Base-by-base conservation (phyloP, 2,329 filamentous ascomycete genomes). In the Mollisia scopiformis region DNA sequence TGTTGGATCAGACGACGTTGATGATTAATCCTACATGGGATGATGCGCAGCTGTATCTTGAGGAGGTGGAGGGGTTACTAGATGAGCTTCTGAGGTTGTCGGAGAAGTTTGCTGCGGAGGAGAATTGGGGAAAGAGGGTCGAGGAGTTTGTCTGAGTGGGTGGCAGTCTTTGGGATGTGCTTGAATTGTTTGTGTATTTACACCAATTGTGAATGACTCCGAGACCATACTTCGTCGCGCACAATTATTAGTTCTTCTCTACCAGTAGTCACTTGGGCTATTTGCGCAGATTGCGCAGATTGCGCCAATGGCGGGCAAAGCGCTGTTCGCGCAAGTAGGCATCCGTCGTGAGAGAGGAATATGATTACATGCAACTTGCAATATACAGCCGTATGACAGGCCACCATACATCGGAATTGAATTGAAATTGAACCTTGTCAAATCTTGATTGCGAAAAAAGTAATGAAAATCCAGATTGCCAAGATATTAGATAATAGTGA, bases 81-180 rank as follows among this genome's bases (percentile, higher is more conserved):
- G 39, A 39, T 52, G 52, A 57, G 37, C 28, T 62, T 33, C 21
- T 59, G 41, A 55, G 21, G 19, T 30, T 57, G n/a, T 8, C 50
- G 5, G 49, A 54, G 85, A 54, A 28, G 11, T 60, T 60, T 43
- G 46, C 58, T 6, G 35, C 7, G 25, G 53, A 52, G 37, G 28
- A 46, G 13, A 60, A 56, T 28, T 60, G 58, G 58, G 58, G n/a
- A n/a, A 55, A 51, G 46, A 21, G n/a, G 8, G 14, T 59, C 14
- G 51, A 28, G 21, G 30, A 47, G 6, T 28, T 55, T 35, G 16
- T 59, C 13, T 54, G 39, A 55, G 2, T 25, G 6, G 1, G 35
- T n/a, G 14, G 46, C 14, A 16, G 33, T 23, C 5, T 19, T 41
- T 37, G 35, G 19, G 27, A 46, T 46, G 3, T 8, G 27, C 11